Evolutionary conservation across 257 asterid species (phyloP).

Genomic region (Ligustrum vulgare): DNA sequence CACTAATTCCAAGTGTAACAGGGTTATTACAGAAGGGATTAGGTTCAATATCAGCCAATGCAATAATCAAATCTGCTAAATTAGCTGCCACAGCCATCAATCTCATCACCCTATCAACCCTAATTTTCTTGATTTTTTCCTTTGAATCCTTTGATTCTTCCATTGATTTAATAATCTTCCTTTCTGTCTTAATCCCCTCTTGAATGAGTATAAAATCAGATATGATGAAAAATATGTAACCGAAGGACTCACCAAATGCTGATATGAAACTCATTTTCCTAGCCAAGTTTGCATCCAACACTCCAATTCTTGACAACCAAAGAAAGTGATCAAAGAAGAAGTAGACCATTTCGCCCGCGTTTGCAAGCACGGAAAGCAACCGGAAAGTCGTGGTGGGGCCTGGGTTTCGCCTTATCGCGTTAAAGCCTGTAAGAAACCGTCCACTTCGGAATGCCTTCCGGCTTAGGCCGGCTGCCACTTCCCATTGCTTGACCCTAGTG

Average conservation of each 20-base stretch:
- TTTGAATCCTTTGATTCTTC: conserved; percentile 20
- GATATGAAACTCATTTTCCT: conserved; percentile 76
- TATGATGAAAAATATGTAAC: conserved; percentile 66
- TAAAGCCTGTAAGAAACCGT: conserved; percentile 86
- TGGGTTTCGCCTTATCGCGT: conserved; percentile 57
- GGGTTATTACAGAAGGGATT: conserved; percentile 85
- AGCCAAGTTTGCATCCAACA: conserved; percentile 53
- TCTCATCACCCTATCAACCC: conserved; percentile 79
- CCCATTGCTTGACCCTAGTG: conserved; percentile 73
- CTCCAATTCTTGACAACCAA: conserved; percentile 77
- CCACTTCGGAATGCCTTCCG: conserved; percentile 88
- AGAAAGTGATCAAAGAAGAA: conserved; percentile 94
- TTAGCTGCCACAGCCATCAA: conserved; percentile 89
- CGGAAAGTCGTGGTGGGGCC: conserved; percentile 54
- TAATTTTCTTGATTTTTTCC: conserved; percentile 47
- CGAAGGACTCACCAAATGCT: conserved; percentile 87
- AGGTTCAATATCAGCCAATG: conserved; percentile 83
- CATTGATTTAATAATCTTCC: conserved; percentile 26
- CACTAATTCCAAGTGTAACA: conserved; percentile 80
- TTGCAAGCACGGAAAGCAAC: conserved; percentile 63
- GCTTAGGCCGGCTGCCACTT: conserved; percentile 85
- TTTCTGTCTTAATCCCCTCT: conserved; percentile 61
- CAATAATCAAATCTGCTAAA: conserved; percentile 78
- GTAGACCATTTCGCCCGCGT: conserved; percentile 88
- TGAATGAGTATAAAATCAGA: conserved; percentile 55